phyloP scores from a whole-genome alignment of 192 early-diverging fungal species.

The Phlyctochytrium planicorne region DNA sequence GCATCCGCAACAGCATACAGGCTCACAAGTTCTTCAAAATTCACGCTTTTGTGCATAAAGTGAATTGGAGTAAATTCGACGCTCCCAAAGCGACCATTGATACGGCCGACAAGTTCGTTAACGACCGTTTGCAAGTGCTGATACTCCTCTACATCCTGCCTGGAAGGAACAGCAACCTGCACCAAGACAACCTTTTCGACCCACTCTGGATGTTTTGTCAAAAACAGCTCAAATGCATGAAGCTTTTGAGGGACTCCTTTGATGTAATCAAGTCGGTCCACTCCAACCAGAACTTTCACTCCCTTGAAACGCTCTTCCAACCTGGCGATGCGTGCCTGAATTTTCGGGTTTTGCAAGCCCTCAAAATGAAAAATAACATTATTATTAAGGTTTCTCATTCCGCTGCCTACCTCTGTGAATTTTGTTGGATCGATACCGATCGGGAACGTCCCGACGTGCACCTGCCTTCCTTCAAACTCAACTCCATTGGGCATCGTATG shows the following conservation, averaged over 20 bases:
- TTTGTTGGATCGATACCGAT: slow-evolving; percentile 98
- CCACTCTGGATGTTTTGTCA: slow-evolving; percentile 85
- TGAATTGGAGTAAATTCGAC: slow-evolving; percentile 98
- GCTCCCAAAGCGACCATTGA: slow-evolving; percentile 96
- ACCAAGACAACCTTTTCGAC: slow-evolving; percentile 92
- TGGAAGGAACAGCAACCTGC: slow-evolving; percentile 97
- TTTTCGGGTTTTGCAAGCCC: slow-evolving; percentile 67
- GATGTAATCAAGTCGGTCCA: slow-evolving; percentile 99
- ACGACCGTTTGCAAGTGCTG: slow-evolving; percentile 90
- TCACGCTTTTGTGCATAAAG: slow-evolving; percentile 95
- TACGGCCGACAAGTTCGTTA: slow-evolving; percentile 96
- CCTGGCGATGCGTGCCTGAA: slow-evolving; percentile 73
- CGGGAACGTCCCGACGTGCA: slow-evolving; percentile 97
- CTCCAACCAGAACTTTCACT: slow-evolving; percentile 89
- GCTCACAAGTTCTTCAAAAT: slow-evolving; percentile 91
- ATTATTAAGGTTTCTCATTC: neutral
- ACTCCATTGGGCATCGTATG: slow-evolving; percentile 92
- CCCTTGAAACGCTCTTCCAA: slow-evolving; percentile 85
- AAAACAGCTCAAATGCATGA: slow-evolving; percentile 91
- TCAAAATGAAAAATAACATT: slow-evolving; percentile 43
- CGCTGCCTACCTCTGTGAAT: slow-evolving; percentile 49
- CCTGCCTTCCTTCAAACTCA: slow-evolving; percentile 85
- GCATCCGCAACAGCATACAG: slow-evolving; percentile 96
- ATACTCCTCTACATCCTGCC: slow-evolving; percentile 98
- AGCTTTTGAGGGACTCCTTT: slow-evolving; percentile 99